These are phyloP conservation scores for Hypoxylon perforatum DNA, from an alignment of 495 filamentous ascomycete genomes.

Conservation along the genomic window DNA sequence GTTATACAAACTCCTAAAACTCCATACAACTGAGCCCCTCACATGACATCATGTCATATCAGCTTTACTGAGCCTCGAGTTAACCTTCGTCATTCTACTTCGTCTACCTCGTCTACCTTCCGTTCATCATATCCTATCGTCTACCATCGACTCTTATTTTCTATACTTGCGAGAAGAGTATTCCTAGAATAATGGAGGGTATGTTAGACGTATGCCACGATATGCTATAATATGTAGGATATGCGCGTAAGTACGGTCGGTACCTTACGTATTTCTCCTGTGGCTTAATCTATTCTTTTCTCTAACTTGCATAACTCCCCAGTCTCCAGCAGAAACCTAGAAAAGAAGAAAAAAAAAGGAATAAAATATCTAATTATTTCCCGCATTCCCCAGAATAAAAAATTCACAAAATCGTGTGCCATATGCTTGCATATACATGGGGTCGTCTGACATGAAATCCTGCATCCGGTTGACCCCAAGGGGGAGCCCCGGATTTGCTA, in stretches of 20 bases:
- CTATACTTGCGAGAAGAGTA: background rate
- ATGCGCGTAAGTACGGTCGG: background rate
- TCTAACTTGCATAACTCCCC: conserved; percentile 15
- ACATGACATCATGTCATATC: conserved; percentile 4
- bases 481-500: conserved; percentile 41
- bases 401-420: conserved; percentile 29
- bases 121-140: background rate
- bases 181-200: background rate
- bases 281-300: conserved; percentile 1
- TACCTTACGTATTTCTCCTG: background rate
- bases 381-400: conserved; percentile 41
- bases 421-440: conserved; percentile 35
- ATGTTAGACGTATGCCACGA: background rate
- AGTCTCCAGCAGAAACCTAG: background rate
- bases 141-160: background rate
- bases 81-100: conserved; percentile 1
- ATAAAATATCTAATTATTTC: conserved; percentile 34
- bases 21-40: conserved; percentile 4
- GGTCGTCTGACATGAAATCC: conserved; percentile 44
- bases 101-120: too few relatives aligned
- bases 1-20: background rate
- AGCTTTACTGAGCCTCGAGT: conserved; percentile 1
- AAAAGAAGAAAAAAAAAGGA: conserved; percentile 16
- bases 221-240: too few relatives aligned
- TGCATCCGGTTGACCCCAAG: conserved; percentile 41